Conservation (phyloP, 2,329 filamentous ascomycete genomes). For the Pseudopithomyces chartarum region DNA sequence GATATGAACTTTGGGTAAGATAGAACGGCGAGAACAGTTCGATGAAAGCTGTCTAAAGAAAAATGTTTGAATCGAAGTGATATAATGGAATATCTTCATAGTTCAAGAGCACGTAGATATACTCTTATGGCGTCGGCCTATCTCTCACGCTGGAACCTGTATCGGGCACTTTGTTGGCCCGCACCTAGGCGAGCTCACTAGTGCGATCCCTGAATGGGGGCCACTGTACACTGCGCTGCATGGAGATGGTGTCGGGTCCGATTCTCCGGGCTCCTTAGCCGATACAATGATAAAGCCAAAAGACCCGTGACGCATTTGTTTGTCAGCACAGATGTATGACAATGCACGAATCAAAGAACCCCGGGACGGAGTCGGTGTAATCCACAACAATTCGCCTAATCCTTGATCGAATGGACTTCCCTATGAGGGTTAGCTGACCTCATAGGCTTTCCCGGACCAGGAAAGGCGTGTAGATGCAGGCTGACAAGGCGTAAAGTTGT, state of each 20-base stretch:
- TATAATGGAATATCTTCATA: not conserved
- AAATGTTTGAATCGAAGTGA: not conserved
- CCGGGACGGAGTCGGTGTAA: not conserved
- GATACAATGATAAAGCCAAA: not conserved
- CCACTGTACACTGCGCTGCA: not conserved
- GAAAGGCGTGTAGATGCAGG: no score
- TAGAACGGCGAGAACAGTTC: not conserved
- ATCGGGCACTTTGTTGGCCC: conserved; percentile 1
- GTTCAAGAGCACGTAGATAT: not conserved
- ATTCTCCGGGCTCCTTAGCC: not conserved
- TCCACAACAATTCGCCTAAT: not conserved
- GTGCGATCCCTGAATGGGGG: not conserved
- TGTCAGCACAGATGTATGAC: not conserved
- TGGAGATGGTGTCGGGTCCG: not conserved
- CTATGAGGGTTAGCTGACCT: no score
- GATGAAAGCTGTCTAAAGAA: not conserved
- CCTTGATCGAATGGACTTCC: no score
- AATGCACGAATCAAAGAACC: not conserved
- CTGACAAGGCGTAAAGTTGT: no score
- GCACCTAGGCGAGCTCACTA: not conserved
- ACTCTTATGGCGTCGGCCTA: not conserved
- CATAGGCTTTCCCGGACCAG: no score
- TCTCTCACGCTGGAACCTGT: not conserved
- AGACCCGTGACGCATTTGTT: not conserved
- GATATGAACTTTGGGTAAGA: not conserved